These are phyloP conservation scores for Tuber magnatum DNA, from an alignment of 495 filamentous ascomycete species.

Conservation along the genomic window DNA sequence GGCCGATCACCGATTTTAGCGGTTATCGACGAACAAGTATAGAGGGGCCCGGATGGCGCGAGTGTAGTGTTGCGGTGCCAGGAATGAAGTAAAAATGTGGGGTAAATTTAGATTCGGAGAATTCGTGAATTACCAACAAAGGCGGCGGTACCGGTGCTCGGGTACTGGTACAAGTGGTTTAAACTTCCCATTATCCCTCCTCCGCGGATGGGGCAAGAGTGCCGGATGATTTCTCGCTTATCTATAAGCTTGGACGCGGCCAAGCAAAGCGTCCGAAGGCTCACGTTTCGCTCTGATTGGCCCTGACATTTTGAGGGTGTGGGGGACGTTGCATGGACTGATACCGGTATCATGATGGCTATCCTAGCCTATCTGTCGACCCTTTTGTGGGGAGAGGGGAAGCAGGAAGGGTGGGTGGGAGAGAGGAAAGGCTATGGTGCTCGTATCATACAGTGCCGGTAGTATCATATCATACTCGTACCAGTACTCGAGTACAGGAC, in stretches of 20 bases:
- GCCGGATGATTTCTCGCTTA: background rate
- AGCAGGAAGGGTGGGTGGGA: background rate
- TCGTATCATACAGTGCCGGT: no score
- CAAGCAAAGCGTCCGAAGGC: background rate
- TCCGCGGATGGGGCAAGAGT: background rate
- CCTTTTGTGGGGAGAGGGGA: background rate
- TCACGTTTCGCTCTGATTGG: constrained; percentile 1
- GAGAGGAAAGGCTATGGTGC: no score
- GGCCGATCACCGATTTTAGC: background rate
- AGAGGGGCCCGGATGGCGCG: background rate
- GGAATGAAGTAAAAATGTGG: background rate
- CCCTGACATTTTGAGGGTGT: background rate
- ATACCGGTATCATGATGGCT: background rate
- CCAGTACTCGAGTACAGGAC: no score
- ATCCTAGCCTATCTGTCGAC: background rate
- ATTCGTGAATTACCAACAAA: background rate
- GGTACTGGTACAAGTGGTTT: no score
- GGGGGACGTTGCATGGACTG: background rate
- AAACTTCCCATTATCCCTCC: background rate
- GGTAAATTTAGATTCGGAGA: background rate
- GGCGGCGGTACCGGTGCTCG: background rate
- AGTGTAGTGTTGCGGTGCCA: background rate
- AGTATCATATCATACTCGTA: no score
- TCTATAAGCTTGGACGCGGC: background rate
- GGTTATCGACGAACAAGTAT: background rate